These are phyloP conservation scores for Fomitopsis pinicola DNA, from an alignment of 1,284 basidiomycete genomes.

Conservation along the genomic window DNA sequence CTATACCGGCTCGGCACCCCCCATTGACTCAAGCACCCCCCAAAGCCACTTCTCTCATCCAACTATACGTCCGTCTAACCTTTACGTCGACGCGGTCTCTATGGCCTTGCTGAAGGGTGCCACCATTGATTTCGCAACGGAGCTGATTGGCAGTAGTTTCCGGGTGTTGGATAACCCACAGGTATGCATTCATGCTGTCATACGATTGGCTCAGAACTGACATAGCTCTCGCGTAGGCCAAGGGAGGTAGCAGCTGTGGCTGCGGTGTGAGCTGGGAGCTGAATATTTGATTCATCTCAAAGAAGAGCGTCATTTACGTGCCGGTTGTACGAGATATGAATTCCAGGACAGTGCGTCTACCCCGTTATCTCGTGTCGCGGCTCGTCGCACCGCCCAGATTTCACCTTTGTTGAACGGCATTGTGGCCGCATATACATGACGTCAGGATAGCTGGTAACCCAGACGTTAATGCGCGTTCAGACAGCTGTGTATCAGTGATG, in stretches of 20 bases:
- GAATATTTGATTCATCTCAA: slow-evolving; percentile 37
- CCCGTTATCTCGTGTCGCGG: no score
- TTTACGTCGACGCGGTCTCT: slow-evolving; percentile 81
- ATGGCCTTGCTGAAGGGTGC: slow-evolving; percentile 77
- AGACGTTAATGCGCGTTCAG: no score
- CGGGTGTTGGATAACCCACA: slow-evolving; percentile 79
- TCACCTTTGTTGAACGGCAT: no score
- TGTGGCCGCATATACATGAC: no score
- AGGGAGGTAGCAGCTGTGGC: slow-evolving; percentile 75
- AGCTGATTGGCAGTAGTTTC: slow-evolving; percentile 88
- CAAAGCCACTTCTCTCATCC: slow-evolving; percentile 65
- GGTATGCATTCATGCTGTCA: slow-evolving; percentile 12
- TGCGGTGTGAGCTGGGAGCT: slow-evolving; percentile 92
- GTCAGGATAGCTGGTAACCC: no score
- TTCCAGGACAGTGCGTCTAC: no score
- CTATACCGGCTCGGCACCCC: slow-evolving; percentile 1
- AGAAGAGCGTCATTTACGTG: no score
- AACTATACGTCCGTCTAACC: slow-evolving; percentile 60
- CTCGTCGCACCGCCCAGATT: no score
- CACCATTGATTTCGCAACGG: slow-evolving; percentile 85
- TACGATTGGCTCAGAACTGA: background rate
- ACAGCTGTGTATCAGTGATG: no score
- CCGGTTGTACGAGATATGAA: no score
- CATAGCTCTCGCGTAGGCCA: slow-evolving; percentile 35
- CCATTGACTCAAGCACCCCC: background rate